Evolutionary conservation across 2,329 filamentous ascomycete genomes (phyloP).

Genomic region (Ophiosphaerella korrae): DNA sequence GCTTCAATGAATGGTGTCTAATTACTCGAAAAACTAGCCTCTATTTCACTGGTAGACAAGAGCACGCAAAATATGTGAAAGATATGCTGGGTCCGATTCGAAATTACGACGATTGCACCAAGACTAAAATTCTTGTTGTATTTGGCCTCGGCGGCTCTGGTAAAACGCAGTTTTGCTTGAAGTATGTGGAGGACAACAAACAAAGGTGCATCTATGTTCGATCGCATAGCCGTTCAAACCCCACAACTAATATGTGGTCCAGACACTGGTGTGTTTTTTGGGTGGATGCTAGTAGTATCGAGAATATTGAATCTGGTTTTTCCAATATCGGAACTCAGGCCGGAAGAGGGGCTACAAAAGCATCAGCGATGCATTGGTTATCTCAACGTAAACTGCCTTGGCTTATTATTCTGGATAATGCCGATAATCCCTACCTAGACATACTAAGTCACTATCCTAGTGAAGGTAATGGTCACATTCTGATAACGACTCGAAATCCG

Average conservation of each 20-base stretch:
- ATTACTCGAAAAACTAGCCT: slow-evolving; percentile 26
- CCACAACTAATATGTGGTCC: slow-evolving; percentile 1
- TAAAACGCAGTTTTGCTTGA: slow-evolving; percentile 48
- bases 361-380: slow-evolving; percentile 28
- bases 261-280: slow-evolving; percentile 46
- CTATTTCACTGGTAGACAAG: slow-evolving; percentile 28
- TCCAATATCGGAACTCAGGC: slow-evolving; percentile 30
- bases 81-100: slow-evolving; percentile 14
- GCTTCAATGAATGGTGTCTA: slow-evolving; percentile 23
- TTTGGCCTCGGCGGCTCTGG: slow-evolving; percentile 49
- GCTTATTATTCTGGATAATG: slow-evolving; percentile 39
- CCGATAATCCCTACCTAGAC: slow-evolving; percentile 28
- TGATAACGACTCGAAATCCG: slow-evolving; percentile 38
- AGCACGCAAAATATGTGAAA: slow-evolving; percentile 16
- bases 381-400: slow-evolving; percentile 22
- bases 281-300: slow-evolving; percentile 39
- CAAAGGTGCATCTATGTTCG: slow-evolving; percentile 31
- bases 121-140: slow-evolving; percentile 40
- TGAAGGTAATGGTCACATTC: slow-evolving; percentile 28
- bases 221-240: neutral
- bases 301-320: slow-evolving; percentile 30
- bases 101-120: slow-evolving; percentile 6
- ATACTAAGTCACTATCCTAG: slow-evolving; percentile 27
- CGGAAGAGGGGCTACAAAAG: slow-evolving; percentile 29
- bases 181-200: slow-evolving; percentile 45